Evolutionary conservation across 192 early-diverging fungal species (phyloP).

Genomic region (Podila minutissima): DNA sequence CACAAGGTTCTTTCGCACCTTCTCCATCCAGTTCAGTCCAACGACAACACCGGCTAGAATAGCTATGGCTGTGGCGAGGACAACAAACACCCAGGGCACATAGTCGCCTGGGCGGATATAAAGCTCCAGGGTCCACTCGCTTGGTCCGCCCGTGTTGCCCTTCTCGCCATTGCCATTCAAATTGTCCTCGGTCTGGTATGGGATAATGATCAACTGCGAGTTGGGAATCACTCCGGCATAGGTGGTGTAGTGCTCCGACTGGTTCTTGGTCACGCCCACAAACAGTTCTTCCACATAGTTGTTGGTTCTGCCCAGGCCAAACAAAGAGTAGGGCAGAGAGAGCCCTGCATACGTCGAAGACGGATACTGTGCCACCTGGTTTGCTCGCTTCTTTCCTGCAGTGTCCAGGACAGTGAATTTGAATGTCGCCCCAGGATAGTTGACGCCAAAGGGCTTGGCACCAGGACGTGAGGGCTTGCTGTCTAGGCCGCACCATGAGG

Average conservation of each 20-base stretch:
- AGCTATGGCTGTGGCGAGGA: conserved; percentile 74
- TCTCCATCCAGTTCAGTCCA: conserved; percentile 79
- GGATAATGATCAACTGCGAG: conserved; percentile 88
- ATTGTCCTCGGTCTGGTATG: conserved; percentile 67
- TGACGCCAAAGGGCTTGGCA: conserved; percentile 81
- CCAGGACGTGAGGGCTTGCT: conserved; percentile 18
- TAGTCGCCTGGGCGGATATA: conserved; percentile 91
- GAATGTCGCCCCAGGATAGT: conserved; percentile 83
- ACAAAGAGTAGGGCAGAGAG: conserved; percentile 81
- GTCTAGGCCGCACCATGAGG: conserved; percentile 58
- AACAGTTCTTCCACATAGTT: conserved; percentile 96
- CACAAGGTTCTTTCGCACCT: conserved; percentile 44
- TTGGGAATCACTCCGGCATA: conserved; percentile 94
- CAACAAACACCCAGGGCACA: conserved; percentile 83
- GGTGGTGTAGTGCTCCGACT: conserved; percentile 64
- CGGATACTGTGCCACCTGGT: conserved; percentile 82
- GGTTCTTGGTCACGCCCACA: conserved; percentile 77
- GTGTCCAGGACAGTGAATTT: conserved; percentile 91
- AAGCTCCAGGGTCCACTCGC: conserved; percentile 86
- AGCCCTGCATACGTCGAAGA: conserved; percentile 83
- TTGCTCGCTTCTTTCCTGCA: conserved; percentile 77
- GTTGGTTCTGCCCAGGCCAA: conserved; percentile 94
- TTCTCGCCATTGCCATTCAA: not conserved
- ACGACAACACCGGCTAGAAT: conserved; percentile 77
- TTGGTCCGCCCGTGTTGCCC: conserved; percentile 32